Evolutionary conservation across 2,329 filamentous ascomycete species (phyloP), one percentile per base, ranked within the genome.

Genomic region (Aspergillus oerlinghausenensis): DNA sequence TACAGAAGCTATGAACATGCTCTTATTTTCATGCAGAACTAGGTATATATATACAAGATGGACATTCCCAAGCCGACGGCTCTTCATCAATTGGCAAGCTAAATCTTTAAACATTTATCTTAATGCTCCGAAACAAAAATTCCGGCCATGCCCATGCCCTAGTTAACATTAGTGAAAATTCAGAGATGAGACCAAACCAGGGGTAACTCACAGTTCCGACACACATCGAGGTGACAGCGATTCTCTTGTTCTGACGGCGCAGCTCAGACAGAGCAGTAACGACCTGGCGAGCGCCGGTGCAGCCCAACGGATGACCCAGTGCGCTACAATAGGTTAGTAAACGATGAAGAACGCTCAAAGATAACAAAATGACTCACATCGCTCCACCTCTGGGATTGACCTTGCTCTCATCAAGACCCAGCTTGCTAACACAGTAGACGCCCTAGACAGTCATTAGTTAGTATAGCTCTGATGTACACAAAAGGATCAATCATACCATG

Each of bases 301-400:
- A 93, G 52, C 92, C 92, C 14, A 96, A 80, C 0, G 92, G 92
- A 76, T 96, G 92, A 9, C 92, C 90, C 69, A 96, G 92, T n/a
- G 91, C 91, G 75, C 70, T 73, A 50, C 43, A 17, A 10, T n/a
- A 11, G 17, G 55, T 66, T 47, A 66, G 61, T 38, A 29, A 50
- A 51, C 17, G 29, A 29, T 19, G 29, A 26, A 28, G 26, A 14
- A 21, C 21, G 47, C 14, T 38, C 28, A 40, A 17, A 3, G 11
- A 52, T 40, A 3, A 25, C 4, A 11, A 42, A 7, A 17, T 43
- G 10, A 60, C 73, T 70, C 70, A 76, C 74, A 96, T 96, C 42
- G 91, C 90, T 63, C 92, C 92, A 61, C 92, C 92, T 80, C 96
- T 94, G 61, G 92, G 92, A 79, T 97, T 97, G 69, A 97, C 88